Evolutionary conservation across 768 basidiomycete genomes (phyloP).

Genomic region (Auricularia auricula-judae): DNA sequence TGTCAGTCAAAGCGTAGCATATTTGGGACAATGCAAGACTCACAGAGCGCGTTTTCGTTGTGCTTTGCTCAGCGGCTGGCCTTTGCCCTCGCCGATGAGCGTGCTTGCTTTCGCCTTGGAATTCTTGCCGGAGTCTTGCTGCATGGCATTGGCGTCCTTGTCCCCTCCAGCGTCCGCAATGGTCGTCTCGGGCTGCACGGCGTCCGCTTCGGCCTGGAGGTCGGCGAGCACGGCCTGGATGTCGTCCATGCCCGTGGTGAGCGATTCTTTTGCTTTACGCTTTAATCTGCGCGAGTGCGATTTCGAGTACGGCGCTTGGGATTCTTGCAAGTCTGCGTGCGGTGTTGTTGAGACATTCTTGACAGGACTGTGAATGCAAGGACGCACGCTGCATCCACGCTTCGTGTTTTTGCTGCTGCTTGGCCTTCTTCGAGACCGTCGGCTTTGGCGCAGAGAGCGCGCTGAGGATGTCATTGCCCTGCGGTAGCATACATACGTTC

Average conservation of each 20-base stretch:
- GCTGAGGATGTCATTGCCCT: constrained; percentile 37
- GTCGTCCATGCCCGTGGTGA: constrained; percentile 20
- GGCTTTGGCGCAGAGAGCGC: constrained; percentile 16
- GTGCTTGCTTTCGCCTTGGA: constrained; percentile 3
- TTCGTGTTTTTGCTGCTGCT: constrained; percentile 52
- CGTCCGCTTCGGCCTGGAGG: background rate
- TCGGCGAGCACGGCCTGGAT: constrained; percentile 19
- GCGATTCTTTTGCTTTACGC: constrained; percentile 41
- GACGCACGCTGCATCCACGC: constrained; percentile 53
- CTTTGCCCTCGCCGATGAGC: constrained; percentile 59
- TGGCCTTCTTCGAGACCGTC: constrained; percentile 50
- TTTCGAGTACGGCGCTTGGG: constrained; percentile 52
- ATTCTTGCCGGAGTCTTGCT: background rate
- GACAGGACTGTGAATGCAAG: background rate
- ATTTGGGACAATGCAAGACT: constrained; percentile 15
- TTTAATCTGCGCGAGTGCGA: constrained; percentile 62
- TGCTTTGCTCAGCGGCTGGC: constrained; percentile 41
- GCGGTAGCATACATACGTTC: background rate
- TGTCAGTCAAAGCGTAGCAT: background rate
- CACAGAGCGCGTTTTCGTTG: constrained; percentile 65
- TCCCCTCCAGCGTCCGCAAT: constrained; percentile 1
- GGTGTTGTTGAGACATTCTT: background rate
- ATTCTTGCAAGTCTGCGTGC: constrained; percentile 35
- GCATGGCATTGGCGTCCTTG: constrained; percentile 3
- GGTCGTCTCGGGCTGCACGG: background rate